Percentiles rank a stretch among this genome's conserved stretches.
Evolutionary conservation across 139 green algal species (phyloP).

Genomic region (Pseudopediastrum boryanum): DNA sequence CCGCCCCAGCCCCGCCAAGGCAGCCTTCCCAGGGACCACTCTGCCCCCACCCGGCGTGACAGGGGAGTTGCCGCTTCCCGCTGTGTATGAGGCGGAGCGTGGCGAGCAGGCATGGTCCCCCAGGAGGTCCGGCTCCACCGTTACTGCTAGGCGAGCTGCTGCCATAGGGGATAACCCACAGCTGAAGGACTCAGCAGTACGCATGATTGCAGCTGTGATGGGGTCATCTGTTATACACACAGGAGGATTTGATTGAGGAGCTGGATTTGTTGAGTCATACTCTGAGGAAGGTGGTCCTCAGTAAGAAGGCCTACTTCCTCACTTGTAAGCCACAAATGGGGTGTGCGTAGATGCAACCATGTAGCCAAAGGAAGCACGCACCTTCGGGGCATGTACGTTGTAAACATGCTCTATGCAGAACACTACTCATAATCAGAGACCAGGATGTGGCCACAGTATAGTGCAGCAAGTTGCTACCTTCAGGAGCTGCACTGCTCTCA

Average conservation of each 20-base stretch:
- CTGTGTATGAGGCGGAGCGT: neutral
- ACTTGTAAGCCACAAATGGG: neutral
- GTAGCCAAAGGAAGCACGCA: neutral
- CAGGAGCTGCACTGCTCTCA: no score
- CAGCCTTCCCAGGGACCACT: neutral
- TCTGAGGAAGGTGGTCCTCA: no score
- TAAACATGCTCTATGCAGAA: neutral
- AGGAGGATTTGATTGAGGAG: neutral
- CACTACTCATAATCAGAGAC: no score
- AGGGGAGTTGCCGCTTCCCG: neutral
- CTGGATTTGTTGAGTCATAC: no score
- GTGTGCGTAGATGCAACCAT: neutral
- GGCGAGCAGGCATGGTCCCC: neutral
- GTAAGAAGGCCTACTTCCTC: neutral
- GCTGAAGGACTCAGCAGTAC: constrained; percentile 8
- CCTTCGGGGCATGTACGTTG: neutral
- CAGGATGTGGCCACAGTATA: no score
- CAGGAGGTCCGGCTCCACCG: neutral
- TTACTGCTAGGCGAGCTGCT: neutral
- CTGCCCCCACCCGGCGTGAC: neutral
- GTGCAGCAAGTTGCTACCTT: no score
- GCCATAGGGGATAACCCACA: neutral
- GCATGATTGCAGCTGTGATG: constrained; percentile 48
- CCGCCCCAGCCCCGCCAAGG: no score
- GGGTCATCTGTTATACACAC: constrained; percentile 37